Base-by-base conservation (phyloP, 345 rosid species). In the Geranium rotundifolium region DNA sequence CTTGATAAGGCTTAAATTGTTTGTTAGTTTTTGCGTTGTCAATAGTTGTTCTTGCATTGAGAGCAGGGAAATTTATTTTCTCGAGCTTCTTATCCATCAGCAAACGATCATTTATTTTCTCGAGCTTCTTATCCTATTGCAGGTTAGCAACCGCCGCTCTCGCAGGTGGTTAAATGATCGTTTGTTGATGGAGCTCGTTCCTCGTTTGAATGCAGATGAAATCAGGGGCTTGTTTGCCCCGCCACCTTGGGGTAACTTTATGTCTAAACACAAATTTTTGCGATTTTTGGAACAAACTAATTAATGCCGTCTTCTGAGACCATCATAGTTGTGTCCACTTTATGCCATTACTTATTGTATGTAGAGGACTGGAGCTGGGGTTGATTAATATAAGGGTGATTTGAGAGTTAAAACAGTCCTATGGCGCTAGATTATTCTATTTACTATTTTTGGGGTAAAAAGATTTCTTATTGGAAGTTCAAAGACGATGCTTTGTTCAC, bases 161-260 rank as follows among this genome's bases (percentile, higher is more conserved):
- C 77, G 97, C 54, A 85, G 99, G 73, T 85, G 85, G 93, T 56
- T 92, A 67, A 92, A 87, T 77, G 99, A 92, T 81, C 91, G 91
- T 39, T 76, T 92, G 67, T 76, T 92, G 56, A 87, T 92, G 97
- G 98, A 92, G 69, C 98, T 92, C 71, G 96, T 92, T 70, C 99
- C 99, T 59, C 88, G 90, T 63, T 76, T 92, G 63, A 81, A 87
- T 78, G 95, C 85, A 0, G 80, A 85, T 39, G 97, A 92, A 77
- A 83, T 92, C 61, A 85, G 84, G 75, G 97, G 97, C 76, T 80
- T 92, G 79, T 92, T 92, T 85, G 90, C 99, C 59, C 99, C 99
- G 62, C 99, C 99, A 13, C 98, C 98, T n/a, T 92, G 93, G 93
- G 98, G 98, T 89, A 82, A 68, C 41, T 34, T 34, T 70, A 23